Base-by-base conservation (phyloP, 2,329 filamentous ascomycete genomes). In the Aspergillus oerlinghausenensis region DNA sequence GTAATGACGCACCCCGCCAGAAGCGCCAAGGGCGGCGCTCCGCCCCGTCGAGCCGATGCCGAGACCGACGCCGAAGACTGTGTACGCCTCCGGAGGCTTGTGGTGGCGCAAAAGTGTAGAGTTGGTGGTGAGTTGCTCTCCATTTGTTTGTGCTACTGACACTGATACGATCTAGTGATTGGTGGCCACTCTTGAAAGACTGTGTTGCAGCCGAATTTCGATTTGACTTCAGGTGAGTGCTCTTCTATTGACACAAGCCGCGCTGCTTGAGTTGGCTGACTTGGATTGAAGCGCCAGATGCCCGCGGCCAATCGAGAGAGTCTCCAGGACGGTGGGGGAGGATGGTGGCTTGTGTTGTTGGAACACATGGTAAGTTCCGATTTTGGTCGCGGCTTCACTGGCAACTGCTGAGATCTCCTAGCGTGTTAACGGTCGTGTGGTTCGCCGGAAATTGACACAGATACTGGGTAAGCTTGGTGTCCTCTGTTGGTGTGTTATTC, bases 1-100 rank as follows among this genome's bases (percentile, higher is more conserved):
- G 56, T 58, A 59, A 62, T 61, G 55, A 53, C 54, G 61, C 58
- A 57, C 23, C 35, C 55, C 32, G 49, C 50, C 52, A 49, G 59
- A 55, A 52, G 55, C 53, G 48, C 42, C 53, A 60, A 55, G 21
- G 32, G 14, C 14, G 32, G 6, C 32, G 43, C 43, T 23, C 21
- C 43, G 43, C 21, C 21, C 43, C 56, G 54, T 45, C 55, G 48
- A 43, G 26, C 28, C 45, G 38, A 11, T 35, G 17, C 38, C 40
- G 25, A 49, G 23, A 29, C 42, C 17, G 26, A 28, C n/a, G 19
- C 28, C 40, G 40, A 28, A 28, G n/a, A 48, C 9, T 19, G 40
- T 14, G 14, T 9, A 26, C 23, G 17, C 47, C 29, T 17, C 21
- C 14, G 49, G 48, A 29, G 43, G 38, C 45, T 49, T 28, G 47